A percentile compares a stretch with the other conserved stretches of the same genome.
These are phyloP conservation scores for Podospora pseudopauciseta DNA, from an alignment of 495 filamentous ascomycete genomes.

Conservation along the genomic window DNA sequence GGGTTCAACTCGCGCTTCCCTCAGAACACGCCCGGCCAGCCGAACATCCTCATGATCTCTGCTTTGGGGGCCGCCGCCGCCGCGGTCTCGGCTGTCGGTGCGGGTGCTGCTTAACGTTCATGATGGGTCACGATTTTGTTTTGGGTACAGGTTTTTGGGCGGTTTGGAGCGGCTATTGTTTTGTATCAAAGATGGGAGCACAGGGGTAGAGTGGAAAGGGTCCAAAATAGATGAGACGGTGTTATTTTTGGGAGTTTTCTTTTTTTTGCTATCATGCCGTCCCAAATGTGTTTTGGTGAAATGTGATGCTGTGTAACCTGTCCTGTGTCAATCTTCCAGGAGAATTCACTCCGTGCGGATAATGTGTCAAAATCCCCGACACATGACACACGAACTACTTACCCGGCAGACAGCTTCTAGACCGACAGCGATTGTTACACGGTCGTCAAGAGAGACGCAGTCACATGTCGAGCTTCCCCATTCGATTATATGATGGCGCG, in stretches of 20 bases:
- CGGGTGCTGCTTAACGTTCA: background rate
- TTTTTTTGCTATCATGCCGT: background rate
- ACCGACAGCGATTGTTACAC: background rate
- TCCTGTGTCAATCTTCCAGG: background rate
- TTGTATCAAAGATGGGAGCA: background rate
- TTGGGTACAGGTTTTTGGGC: background rate
- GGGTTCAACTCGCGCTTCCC: constrained; percentile 63
- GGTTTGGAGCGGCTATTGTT: background rate
- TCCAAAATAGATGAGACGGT: background rate
- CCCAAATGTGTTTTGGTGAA: background rate
- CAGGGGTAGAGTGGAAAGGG: background rate
- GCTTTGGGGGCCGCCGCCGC: constrained; percentile 17
- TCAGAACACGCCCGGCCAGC: constrained; percentile 53
- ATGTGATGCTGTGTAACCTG: background rate
- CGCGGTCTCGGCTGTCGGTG: constrained; percentile 7
- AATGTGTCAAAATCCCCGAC: background rate
- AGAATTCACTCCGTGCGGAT: background rate
- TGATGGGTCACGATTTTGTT: background rate
- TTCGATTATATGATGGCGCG: background rate
- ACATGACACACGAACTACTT: background rate
- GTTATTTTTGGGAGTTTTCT: background rate
- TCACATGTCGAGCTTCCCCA: background rate
- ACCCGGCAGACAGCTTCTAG: background rate
- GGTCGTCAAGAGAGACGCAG: background rate
- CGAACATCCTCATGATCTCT: constrained; percentile 48